Evolutionary conservation across 306 rosid genomes (phyloP).

Genomic region (Begonia fuchsioides): DNA sequence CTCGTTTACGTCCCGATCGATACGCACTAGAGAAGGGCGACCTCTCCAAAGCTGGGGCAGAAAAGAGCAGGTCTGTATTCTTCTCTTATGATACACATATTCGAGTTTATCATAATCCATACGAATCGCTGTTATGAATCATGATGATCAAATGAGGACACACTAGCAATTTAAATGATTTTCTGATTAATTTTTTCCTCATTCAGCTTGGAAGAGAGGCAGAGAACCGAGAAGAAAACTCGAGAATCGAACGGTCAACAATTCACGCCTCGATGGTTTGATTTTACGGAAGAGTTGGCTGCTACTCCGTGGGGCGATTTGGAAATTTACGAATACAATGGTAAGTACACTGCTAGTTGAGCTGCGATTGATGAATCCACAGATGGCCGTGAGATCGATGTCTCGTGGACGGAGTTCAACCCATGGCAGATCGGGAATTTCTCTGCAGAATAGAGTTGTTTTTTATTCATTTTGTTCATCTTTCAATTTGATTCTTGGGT

Average conservation of each 20-base stretch:
- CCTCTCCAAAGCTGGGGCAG: conserved; percentile 71
- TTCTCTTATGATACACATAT: not conserved
- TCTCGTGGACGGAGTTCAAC: conserved; percentile 45
- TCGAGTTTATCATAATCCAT: too few species aligned
- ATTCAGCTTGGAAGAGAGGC: conserved; percentile 67
- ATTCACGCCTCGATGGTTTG: conserved; percentile 71
- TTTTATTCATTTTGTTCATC: not conserved
- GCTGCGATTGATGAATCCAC: conserved; percentile 35
- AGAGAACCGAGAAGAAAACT: conserved; percentile 71
- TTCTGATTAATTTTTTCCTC: not conserved
- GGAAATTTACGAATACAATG: conserved; percentile 71
- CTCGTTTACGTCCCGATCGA: conserved; percentile 91
- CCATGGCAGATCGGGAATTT: conserved; percentile 72
- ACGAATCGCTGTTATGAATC: too few species aligned
- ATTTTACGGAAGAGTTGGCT: conserved; percentile 56
- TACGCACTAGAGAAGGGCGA: conserved; percentile 77
- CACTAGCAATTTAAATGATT: too few species aligned
- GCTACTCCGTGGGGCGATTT: conserved; percentile 93
- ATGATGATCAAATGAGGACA: too few species aligned
- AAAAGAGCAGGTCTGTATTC: conserved; percentile 52
- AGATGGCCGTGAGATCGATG: conserved; percentile 23
- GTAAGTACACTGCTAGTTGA: conserved; percentile 47
- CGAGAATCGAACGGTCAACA: conserved; percentile 44
- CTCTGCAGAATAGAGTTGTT: conserved; percentile 29
- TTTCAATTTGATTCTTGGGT: too few species aligned